Percentiles rank a stretch among this genome's conserved stretches.
Evolutionary conservation across 352 stramenopile species (phyloP).

Genomic region (Phytophthora quininea): DNA sequence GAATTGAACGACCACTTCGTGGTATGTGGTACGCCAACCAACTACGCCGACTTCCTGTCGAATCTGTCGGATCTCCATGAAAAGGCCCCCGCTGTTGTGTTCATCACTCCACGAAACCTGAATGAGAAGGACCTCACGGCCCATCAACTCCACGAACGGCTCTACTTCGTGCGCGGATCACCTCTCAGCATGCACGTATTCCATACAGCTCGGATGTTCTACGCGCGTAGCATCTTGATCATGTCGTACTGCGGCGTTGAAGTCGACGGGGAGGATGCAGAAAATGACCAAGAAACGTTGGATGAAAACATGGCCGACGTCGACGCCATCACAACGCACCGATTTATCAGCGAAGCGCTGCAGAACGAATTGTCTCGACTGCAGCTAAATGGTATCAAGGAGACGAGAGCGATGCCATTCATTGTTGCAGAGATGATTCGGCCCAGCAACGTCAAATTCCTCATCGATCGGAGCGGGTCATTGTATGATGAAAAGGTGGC

Average conservation of each 20-base stretch:
- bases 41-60: constrained; percentile 56
- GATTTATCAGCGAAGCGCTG: constrained; percentile 76
- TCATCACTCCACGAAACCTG: constrained; percentile 58
- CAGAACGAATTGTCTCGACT: constrained; percentile 41
- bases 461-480: constrained; percentile 54
- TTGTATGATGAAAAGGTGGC: constrained; percentile 47
- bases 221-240: constrained; percentile 74
- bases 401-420: constrained; percentile 40
- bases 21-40: constrained; percentile 69
- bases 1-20: constrained; percentile 60
- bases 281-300: constrained; percentile 39
- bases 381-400: constrained; percentile 22
- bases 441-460: constrained; percentile 76
- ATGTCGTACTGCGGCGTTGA: constrained; percentile 65
- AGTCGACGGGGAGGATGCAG: constrained; percentile 35
- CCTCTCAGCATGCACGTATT: constrained; percentile 68
- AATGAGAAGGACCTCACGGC: constrained; percentile 55
- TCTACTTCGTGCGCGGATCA: constrained; percentile 78
- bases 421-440: constrained; percentile 78
- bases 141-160: constrained; percentile 45
- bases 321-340: constrained; percentile 77
- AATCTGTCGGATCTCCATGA: constrained; percentile 59
- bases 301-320: constrained; percentile 83
- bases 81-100: constrained; percentile 46
- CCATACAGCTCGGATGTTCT: constrained; percentile 56